These are phyloP conservation scores for Sophora flavescens DNA, from an alignment of 306 rosid species.

Conservation along the genomic window DNA sequence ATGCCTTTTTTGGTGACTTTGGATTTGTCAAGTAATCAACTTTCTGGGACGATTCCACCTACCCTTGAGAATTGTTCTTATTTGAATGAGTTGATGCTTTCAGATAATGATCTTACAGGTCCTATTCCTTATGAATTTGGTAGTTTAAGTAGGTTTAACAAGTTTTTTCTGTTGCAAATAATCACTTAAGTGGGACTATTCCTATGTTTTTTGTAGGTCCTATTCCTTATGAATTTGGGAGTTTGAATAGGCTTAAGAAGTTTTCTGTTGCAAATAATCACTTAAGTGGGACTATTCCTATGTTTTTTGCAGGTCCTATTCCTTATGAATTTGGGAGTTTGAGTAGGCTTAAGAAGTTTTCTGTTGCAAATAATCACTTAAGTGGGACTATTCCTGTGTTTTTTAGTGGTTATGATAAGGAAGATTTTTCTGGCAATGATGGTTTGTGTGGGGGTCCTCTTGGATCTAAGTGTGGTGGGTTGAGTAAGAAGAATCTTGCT, in stretches of 20 bases:
- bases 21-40: conserved; percentile 68
- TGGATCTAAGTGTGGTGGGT: conserved; percentile 81
- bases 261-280: conserved; percentile 74
- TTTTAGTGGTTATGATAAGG: conserved; percentile 50
- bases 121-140: conserved; percentile 68
- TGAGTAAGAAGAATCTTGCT: conserved; percentile 87
- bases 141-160: conserved; percentile 62
- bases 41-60: conserved; percentile 67
- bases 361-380: conserved; percentile 73
- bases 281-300: conserved; percentile 70
- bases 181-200: conserved; percentile 66
- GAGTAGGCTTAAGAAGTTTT: conserved; percentile 64
- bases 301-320: conserved; percentile 62
- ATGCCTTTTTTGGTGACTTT: conserved; percentile 66
- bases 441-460: conserved; percentile 84
- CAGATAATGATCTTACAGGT: conserved; percentile 70
- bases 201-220: conserved; percentile 66
- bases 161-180: conserved; percentile 74
- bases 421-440: conserved; percentile 68
- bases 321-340: conserved; percentile 71
- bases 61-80: conserved; percentile 64
- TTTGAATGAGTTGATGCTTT: conserved; percentile 62
- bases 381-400: conserved; percentile 65
- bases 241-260: conserved; percentile 62
- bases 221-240: conserved; percentile 69